These are phyloP conservation scores for Gonapodya prolifera DNA, from an alignment of 192 early-diverging fungal species.

Conservation along the genomic window DNA sequence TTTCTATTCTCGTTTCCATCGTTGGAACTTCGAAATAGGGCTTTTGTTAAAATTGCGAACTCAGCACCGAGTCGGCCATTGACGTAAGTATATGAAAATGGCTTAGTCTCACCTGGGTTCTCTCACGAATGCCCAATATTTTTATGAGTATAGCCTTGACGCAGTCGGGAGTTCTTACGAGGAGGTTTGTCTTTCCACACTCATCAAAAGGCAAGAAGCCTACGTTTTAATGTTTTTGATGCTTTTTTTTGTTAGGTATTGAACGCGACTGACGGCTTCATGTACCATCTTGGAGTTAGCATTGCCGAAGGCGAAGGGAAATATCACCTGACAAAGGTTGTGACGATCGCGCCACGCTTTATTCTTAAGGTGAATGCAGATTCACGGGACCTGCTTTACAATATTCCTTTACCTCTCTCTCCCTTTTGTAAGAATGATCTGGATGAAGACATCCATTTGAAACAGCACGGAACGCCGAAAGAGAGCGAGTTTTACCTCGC, in stretches of 20 bases:
- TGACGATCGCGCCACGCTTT: constrained; percentile 82
- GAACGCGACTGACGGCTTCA: constrained; percentile 27
- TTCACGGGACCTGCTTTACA: neutral
- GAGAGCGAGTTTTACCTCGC: neutral
- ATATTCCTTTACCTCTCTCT: neutral
- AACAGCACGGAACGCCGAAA: constrained; percentile 46
- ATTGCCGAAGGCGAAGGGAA: constrained; percentile 84
- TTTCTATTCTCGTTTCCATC: constrained; percentile 91
- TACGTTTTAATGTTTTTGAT: neutral
- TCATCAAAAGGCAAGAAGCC: neutral
- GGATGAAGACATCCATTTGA: constrained; percentile 54
- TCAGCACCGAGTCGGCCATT: constrained; percentile 64
- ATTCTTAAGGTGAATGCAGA: constrained; percentile 39
- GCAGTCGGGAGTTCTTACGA: constrained; percentile 79
- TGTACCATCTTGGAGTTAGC: constrained; percentile 67
- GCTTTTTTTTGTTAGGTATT: neutral
- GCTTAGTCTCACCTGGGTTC: neutral
- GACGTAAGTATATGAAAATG: neutral
- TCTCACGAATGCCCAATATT: neutral
- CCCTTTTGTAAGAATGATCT: constrained; percentile 41
- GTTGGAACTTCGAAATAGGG: constrained; percentile 65
- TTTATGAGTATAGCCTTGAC: constrained; percentile 67
- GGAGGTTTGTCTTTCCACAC: constrained; percentile 40
- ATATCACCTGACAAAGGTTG: constrained; percentile 63
- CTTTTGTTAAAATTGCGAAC: constrained; percentile 54